Evolutionary conservation across 371 early-diverging fungal genomes (phyloP).

Genomic region (Chytridium lagenaria): DNA sequence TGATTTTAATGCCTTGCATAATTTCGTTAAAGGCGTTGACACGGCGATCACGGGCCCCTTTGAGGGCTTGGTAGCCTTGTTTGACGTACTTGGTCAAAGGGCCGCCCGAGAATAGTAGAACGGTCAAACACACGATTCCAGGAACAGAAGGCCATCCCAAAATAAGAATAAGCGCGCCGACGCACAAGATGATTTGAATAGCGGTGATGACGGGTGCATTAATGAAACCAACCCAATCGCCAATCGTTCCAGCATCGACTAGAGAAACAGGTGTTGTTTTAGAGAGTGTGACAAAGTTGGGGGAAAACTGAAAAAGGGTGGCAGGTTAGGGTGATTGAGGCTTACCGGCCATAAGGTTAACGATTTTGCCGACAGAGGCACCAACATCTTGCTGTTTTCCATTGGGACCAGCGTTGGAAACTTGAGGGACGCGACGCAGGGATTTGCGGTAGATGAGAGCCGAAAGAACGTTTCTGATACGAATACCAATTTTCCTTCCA

Average conservation of each 20-base stretch:
- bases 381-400: conserved; percentile 22
- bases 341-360: conserved; percentile 45
- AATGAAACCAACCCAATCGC: conserved; percentile 21
- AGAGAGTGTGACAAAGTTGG: background rate
- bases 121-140: conserved; percentile 47
- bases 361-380: conserved; percentile 44
- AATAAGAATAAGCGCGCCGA: conserved; percentile 33
- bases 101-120: conserved; percentile 38
- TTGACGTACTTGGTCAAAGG: conserved; percentile 16
- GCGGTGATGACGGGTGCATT: conserved; percentile 22
- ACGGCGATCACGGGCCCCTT: conserved; percentile 19
- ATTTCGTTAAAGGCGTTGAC: conserved; percentile 27
- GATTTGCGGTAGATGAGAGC: conserved; percentile 46
- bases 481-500: conserved; percentile 37
- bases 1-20: conserved; percentile 41
- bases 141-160: conserved; percentile 49
- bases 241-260: conserved; percentile 23
- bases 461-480: conserved; percentile 44
- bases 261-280: no score
- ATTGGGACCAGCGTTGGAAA: conserved; percentile 11
- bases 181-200: conserved; percentile 41
- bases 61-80: conserved; percentile 1
- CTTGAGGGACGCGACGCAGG: conserved; percentile 22
- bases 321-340: no score
- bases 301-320: no score